Evolutionary conservation across 257 asterid genomes (phyloP).

Genomic region (Solanum bulbocastanum): DNA sequence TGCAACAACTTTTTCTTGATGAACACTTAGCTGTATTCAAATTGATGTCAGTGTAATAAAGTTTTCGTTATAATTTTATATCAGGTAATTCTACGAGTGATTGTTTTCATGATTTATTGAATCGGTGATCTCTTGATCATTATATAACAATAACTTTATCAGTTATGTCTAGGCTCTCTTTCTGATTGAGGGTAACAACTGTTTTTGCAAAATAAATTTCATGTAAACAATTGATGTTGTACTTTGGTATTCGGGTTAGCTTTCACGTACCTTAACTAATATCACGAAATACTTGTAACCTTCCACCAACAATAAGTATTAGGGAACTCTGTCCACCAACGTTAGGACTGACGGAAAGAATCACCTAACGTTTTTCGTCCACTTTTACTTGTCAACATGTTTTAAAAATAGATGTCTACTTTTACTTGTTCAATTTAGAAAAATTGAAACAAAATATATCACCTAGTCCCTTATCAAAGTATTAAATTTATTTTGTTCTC

Average conservation of each 20-base stretch:
- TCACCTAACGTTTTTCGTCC: accelerated
- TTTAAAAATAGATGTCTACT: not conserved
- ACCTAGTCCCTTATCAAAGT: not conserved
- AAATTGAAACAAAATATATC: not conserved
- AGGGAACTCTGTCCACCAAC: not conserved
- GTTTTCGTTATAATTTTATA: not conserved
- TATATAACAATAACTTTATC: too few relatives aligned
- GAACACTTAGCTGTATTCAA: not conserved
- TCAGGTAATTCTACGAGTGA: accelerated
- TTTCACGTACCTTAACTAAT: accelerated
- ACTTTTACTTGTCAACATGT: too few relatives aligned
- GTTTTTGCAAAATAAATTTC: not conserved
- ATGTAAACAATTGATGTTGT: not conserved
- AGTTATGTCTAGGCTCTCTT: accelerated
- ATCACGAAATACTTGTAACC: too few relatives aligned
- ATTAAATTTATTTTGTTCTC: not conserved
- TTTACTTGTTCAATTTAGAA: not conserved
- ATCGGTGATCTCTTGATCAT: accelerated
- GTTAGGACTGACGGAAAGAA: not conserved
- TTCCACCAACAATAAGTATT: accelerated
- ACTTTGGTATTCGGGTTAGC: not conserved
- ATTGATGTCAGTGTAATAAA: not conserved
- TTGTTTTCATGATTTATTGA: not conserved
- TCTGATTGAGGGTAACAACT: not conserved
- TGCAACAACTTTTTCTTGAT: not conserved